Evolutionary conservation across 768 basidiomycete species (phyloP), one percentile per base, ranked within the genome.

Genomic region (Neoboletus subvelutipes): DNA sequence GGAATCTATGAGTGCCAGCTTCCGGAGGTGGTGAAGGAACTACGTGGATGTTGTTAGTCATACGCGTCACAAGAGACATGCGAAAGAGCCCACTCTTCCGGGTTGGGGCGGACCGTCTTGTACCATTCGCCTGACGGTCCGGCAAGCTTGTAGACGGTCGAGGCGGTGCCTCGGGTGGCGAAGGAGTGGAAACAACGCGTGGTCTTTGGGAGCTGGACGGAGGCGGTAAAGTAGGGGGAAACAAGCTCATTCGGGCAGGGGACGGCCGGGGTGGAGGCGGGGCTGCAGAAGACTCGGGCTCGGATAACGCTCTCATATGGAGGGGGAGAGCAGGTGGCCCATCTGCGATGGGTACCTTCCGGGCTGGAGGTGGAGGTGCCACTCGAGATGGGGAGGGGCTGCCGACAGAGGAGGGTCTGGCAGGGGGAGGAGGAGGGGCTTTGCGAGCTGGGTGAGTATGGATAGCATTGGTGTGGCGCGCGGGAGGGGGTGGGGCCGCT

Each of bases 1-100:
- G 90, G 67, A 92, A 94, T 17, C 78, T 85, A 65, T 90, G 87
- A 24, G 78, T 70, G 10, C 90, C 90, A 41, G 80, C 81, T 53
- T 78, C 83, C 3, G 90, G 82, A 26, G 84, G 84, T 7, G 83
- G 83, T 5, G 80, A 75, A 22, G 83, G 80, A 45, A 82, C 82
- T 83, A 55, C 5, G 45, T 56, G 54, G 52, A 61, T 48, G 56
- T 33, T 22, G 57, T 64, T 52, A 60, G 67, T 49, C 39, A 37
- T 52, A 54, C 18, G 41, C 7, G 15, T 26, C 43, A 15, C 20
- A 11, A 39, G 36, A 41, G 40, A 22, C n/a, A 43, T 13, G 3
- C 5, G 24, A 40, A 57, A 33, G 34, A 9, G 66, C 81, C 62
- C 68, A 85, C 83, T 83, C 73, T 77, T 82, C 33, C 82, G 76